Evolutionary conservation across 1,284 basidiomycete genomes (phyloP).

Genomic region (Entoloma clypeatum): DNA sequence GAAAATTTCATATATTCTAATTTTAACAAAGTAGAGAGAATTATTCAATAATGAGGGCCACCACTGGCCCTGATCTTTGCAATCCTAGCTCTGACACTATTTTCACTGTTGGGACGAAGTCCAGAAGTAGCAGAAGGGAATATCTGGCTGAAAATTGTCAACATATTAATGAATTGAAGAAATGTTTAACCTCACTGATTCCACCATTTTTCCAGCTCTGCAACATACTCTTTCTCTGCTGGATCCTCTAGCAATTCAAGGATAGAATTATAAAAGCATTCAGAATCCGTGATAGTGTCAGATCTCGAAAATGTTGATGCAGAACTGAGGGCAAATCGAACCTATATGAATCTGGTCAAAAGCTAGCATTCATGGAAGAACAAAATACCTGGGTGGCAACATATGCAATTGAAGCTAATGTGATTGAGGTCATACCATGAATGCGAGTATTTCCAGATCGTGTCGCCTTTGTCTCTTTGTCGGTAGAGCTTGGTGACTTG

Average conservation of each 20-base stretch:
- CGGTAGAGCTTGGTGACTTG: slow-evolving; percentile 9
- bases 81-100: too few relatives aligned
- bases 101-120: too few relatives aligned
- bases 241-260: slow-evolving; percentile 3
- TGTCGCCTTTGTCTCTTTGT: too few relatives aligned
- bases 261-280: slow-evolving; percentile 2
- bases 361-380: not conserved
- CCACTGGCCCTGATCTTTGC: too few relatives aligned
- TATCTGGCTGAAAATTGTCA: not conserved
- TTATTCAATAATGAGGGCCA: too few relatives aligned
- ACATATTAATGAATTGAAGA: not conserved
- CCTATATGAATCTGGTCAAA: slow-evolving; percentile 5
- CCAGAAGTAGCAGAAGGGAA: slow-evolving; percentile 1
- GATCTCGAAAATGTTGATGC: not conserved
- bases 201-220: not conserved
- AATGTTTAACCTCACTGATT: not conserved
- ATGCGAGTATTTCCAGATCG: slow-evolving; percentile 1
- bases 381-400: slow-evolving; percentile 2
- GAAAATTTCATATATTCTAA: too few relatives aligned
- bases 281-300: slow-evolving; percentile 2
- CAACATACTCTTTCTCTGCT: not conserved
- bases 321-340: slow-evolving; percentile 9
- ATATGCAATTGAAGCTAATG: too few relatives aligned
- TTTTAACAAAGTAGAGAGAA: too few relatives aligned
- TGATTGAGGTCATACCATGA: slow-evolving; percentile 3